phyloP scores from a whole-genome alignment of 1,284 basidiomycete species.

The Neonothopanus nambi region DNA sequence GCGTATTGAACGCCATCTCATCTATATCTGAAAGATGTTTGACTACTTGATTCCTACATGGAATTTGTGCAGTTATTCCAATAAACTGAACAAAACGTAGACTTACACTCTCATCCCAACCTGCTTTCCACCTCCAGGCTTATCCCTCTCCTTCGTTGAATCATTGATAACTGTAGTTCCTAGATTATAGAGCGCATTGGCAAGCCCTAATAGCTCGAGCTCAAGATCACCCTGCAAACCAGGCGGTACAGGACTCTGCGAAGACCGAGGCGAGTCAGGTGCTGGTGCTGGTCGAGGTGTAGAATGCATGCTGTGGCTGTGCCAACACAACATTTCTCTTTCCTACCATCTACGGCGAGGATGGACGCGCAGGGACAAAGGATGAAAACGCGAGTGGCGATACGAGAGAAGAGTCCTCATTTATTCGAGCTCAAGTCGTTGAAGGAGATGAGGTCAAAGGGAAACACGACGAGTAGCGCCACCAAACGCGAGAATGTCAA shows the following conservation, averaged over 20 bases:
- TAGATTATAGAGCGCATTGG: conserved; percentile 73
- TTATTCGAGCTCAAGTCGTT: conserved; percentile 43
- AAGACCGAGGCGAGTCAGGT: conserved; percentile 70
- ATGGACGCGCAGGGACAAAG: too few species aligned
- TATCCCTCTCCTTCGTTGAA: conserved; percentile 73
- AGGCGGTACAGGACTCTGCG: conserved; percentile 66
- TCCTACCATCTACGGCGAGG: too few species aligned
- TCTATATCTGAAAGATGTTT: conserved; percentile 63
- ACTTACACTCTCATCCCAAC: conserved; percentile 68
- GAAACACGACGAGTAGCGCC: neutral
- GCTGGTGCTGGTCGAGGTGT: conserved; percentile 33
- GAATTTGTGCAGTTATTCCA: neutral
- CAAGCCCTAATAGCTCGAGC: conserved; percentile 70
- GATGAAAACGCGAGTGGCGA: conserved; percentile 45
- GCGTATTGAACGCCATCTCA: conserved; percentile 57
- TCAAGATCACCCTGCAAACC: conserved; percentile 74
- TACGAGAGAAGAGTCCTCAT: conserved; percentile 41
- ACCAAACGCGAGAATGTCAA: neutral
- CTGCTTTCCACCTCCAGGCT: conserved; percentile 60
- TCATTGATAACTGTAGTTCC: conserved; percentile 79
- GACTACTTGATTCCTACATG: conserved; percentile 66
- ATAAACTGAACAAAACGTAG: neutral
- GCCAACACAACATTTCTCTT: too few species aligned
- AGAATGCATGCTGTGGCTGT: neutral
- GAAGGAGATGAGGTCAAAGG: conserved; percentile 26